Evolutionary conservation across 768 basidiomycete species (phyloP), one percentile per base, ranked within the genome.

Genomic region (Boletus subcaerulescens): DNA sequence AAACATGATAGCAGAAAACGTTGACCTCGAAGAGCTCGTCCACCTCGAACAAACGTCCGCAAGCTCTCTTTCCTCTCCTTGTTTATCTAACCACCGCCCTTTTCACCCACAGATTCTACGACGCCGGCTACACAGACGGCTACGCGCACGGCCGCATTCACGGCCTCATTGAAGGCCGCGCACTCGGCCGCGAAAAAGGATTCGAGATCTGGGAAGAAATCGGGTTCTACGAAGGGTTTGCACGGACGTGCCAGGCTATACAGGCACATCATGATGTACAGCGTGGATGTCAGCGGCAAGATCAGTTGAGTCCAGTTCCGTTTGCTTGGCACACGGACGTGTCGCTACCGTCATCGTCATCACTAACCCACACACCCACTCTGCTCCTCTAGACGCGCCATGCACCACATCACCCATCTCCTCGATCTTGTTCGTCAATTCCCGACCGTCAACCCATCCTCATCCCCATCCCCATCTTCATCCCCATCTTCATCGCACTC

Each of bases 171-270:
- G 93, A 99, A 69, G 96, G 96, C 10, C 79, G 93, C 14, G 87
- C 89, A 0, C 78, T 98, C 17, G 96, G 94, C 2, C 80, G 86
- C 51, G 88, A 93, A 62, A 94, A 96, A 62, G 91, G 90, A 0
- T 98, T 86, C 69, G 94, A 96, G 71, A 85, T 97, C 72, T 98
- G 94, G 93, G 95, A 98, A 70, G 96, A 99, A 70, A 80, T 99
- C 13, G 94, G 91, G 2, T 98, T 87, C 63, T 95, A 95, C 68
- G 82, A 95, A 62, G 96, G 94, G 6, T 88, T 89, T 61, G 92
- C 92, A 3, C 57, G 64, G 51, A 80, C 85, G 52, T 97, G 91
- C 91, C 69, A 74, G 55, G 75, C 76, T 2, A 71, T 90, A 50
- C 74, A 24, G 24, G 24, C 24, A 24, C 24, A 24, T 1, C 24